phyloP scores from a whole-genome alignment of 2,329 filamentous ascomycete genomes.

The Claviceps pazoutovae region DNA sequence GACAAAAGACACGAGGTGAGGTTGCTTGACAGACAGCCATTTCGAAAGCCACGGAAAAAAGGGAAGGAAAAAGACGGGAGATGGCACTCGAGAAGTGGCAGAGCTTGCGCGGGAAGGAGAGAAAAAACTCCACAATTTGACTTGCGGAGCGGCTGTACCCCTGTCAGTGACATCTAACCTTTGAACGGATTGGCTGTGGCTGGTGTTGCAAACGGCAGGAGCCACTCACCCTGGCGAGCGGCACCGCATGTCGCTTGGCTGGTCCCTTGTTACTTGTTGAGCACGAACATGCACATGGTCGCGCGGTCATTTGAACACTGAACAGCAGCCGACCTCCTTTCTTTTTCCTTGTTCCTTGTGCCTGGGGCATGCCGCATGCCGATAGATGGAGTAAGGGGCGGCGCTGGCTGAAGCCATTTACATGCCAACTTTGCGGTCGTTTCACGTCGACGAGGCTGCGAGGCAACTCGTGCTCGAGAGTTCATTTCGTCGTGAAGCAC shows the following conservation, averaged over 20 bases:
- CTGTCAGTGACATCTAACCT: too few species aligned
- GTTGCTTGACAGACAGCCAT: background rate
- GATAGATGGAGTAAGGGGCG: background rate
- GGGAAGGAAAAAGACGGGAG: background rate
- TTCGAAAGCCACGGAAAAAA: background rate
- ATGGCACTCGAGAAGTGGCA: background rate
- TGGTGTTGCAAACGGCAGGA: background rate
- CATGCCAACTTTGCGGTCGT: background rate
- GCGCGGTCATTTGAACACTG: background rate
- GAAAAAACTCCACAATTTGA: too few species aligned
- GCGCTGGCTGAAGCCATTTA: background rate
- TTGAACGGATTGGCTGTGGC: too few species aligned
- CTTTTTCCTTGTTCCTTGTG: background rate
- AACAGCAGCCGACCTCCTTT: background rate
- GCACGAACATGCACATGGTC: too few species aligned
- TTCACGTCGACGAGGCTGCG: background rate
- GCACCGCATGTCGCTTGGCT: too few species aligned
- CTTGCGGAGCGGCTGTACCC: background rate
- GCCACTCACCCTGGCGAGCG: background rate
- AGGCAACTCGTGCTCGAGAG: background rate
- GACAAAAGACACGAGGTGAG: background rate
- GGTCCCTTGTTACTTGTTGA: too few species aligned
- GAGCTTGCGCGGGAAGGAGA: background rate
- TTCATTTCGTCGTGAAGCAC: background rate
- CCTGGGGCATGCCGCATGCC: background rate